Conservation (phyloP, 164 flowering plant genomes). For the Magnolia kwangsiensis region DNA sequence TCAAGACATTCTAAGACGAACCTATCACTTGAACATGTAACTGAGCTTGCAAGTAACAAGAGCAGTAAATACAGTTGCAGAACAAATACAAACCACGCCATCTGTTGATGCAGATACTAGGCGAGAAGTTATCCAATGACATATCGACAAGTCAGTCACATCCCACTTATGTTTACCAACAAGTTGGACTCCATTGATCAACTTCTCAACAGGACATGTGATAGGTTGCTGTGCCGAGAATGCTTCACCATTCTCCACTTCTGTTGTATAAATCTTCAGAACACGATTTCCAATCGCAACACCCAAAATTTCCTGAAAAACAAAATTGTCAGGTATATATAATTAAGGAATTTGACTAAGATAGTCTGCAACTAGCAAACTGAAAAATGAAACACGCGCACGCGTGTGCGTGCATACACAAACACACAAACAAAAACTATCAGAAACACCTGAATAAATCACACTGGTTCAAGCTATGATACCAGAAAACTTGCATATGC, state of each 20-base stretch:
- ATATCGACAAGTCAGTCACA: slow-evolving; percentile 91
- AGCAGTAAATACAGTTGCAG: background rate
- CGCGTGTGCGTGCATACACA: no score
- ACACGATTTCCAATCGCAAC: slow-evolving; percentile 72
- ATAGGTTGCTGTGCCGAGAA: slow-evolving; percentile 72
- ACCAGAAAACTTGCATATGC: background rate
- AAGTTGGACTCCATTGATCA: slow-evolving; percentile 76
- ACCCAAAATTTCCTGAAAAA: slow-evolving; percentile 72
- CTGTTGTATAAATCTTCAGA: slow-evolving; percentile 74
- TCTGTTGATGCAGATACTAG: slow-evolving; percentile 87
- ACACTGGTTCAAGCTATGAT: background rate
- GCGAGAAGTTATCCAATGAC: slow-evolving; percentile 91
- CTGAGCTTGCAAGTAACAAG: no score
- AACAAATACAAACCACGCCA: slow-evolving; percentile 71
- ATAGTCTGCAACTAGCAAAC: background rate
- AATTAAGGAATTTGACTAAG: background rate
- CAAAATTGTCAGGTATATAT: background rate
- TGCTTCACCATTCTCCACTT: slow-evolving; percentile 61
- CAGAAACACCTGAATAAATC: background rate
- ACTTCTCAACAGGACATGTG: slow-evolving; percentile 56
- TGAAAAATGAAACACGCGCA: background rate
- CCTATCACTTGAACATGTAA: no score
- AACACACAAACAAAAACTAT: no score
- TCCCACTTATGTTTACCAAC: slow-evolving; percentile 90
- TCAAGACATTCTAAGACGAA: no score